These are phyloP conservation scores for Solanum phureja DNA, from an alignment of 257 asterid genomes.

Conservation along the genomic window DNA sequence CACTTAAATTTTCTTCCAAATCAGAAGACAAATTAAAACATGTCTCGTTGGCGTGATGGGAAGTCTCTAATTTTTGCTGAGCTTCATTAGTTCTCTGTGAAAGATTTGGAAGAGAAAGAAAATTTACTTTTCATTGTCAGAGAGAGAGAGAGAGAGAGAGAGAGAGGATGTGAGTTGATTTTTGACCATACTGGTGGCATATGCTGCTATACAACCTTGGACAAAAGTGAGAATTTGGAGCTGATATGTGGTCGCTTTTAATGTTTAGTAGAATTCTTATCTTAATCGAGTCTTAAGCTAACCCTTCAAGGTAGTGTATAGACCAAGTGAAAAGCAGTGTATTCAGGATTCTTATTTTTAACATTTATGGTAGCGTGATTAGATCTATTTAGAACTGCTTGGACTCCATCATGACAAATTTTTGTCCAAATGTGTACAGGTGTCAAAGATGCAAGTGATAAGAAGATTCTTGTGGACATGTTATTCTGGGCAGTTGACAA, in stretches of 20 bases:
- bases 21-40: neutral
- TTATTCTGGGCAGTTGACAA: conserved; percentile 94
- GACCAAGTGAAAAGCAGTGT: neutral
- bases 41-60: neutral
- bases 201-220: neutral
- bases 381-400: neutral
- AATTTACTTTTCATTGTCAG: neutral
- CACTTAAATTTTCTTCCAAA: neutral
- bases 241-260: neutral
- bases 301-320: neutral
- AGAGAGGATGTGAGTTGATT: neutral
- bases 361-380: neutral
- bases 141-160: neutral
- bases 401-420: neutral
- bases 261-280: neutral
- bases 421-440: conserved; percentile 21
- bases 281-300: neutral
- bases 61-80: neutral
- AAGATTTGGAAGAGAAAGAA: neutral
- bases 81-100: neutral
- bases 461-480: conserved; percentile 91
- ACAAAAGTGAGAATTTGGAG: neutral
- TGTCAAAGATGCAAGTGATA: conserved; percentile 91
- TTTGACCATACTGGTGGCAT: neutral
- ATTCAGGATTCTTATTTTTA: neutral